Conservation (phyloP, 768 basidiomycete genomes). For the Tylopilus sp. region DNA sequence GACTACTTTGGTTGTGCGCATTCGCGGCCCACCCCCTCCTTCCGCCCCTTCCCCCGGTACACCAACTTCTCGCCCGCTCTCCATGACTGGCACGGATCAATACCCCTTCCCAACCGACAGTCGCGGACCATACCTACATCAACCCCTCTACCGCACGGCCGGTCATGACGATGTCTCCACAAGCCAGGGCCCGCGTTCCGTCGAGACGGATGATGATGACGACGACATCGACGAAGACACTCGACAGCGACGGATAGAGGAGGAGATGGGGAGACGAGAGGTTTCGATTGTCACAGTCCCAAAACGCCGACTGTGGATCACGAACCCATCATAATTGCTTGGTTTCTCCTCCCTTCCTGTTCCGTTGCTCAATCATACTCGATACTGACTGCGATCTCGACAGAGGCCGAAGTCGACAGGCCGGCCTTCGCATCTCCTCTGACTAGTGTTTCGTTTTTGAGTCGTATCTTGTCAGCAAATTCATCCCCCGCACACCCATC, state of each 20-base stretch:
- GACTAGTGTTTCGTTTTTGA: constrained; percentile 13
- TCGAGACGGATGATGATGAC: constrained; percentile 58
- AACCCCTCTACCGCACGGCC: constrained; percentile 54
- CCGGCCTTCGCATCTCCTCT: constrained; percentile 5
- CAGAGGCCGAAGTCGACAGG: constrained; percentile 7
- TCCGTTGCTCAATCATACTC: constrained; percentile 12
- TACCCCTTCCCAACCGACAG: constrained; percentile 43
- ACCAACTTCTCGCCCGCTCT: constrained; percentile 39
- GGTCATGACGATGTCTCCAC: constrained; percentile 42
- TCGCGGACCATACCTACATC: constrained; percentile 64
- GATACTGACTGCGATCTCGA: constrained; percentile 23
- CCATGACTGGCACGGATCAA: constrained; percentile 39
- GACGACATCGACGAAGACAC: constrained; percentile 75
- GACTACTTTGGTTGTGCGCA: constrained; percentile 43
- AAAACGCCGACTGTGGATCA: constrained; percentile 68
- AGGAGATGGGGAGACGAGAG: constrained; percentile 77
- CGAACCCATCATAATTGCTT: constrained; percentile 52
- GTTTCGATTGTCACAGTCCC: constrained; percentile 80
- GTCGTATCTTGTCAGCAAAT: constrained; percentile 13
- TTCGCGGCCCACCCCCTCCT: constrained; percentile 35
- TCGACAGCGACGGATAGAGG: constrained; percentile 71
- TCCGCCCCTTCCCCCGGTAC: constrained; percentile 34
- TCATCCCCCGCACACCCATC: background rate
- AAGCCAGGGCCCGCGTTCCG: constrained; percentile 43
- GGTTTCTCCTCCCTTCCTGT: background rate